A percentile compares a stretch with the other conserved stretches of the same genome.
Evolutionary conservation across 176 grass and related monocot genomes (phyloP).

Genomic region (Carex myosuroides): DNA sequence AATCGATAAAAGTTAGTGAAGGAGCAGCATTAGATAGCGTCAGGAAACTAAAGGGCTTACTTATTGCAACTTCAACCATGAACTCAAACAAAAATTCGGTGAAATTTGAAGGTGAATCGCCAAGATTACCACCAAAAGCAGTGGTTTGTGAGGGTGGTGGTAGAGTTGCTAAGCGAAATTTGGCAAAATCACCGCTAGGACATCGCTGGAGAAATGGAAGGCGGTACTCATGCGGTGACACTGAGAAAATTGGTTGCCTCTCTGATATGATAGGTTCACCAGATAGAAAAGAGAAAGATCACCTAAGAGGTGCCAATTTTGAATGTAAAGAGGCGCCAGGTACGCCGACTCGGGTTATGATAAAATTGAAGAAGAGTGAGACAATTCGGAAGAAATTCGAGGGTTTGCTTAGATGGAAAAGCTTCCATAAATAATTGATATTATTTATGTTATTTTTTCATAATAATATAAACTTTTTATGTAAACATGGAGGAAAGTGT

Average conservation of each 20-base stretch:
- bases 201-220: constrained; percentile 28
- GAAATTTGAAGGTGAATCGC: constrained; percentile 29
- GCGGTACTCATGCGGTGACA: constrained; percentile 32
- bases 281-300: constrained; percentile 18
- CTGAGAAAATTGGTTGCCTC: constrained; percentile 43
- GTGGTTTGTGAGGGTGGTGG: background rate
- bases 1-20: constrained; percentile 55
- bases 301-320: background rate
- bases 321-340: constrained; percentile 27
- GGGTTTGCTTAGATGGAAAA: constrained; percentile 64
- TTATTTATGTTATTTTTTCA: background rate
- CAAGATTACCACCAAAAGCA: constrained; percentile 17
- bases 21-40: constrained; percentile 65
- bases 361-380: constrained; percentile 18
- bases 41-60: constrained; percentile 64
- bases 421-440: constrained; percentile 52
- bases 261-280: constrained; percentile 53
- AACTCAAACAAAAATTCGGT: constrained; percentile 19
- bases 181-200: constrained; percentile 39
- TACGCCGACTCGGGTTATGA: constrained; percentile 31
- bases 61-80: constrained; percentile 39
- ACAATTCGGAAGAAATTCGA: constrained; percentile 47
- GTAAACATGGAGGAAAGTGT: constrained; percentile 16
- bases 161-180: constrained; percentile 3
- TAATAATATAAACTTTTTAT: background rate